Percentiles rank a stretch among this genome's conserved stretches.
These are phyloP conservation scores for Kitagawia praeruptora DNA, from an alignment of 129 eudicot genomes.

Conservation along the genomic window DNA sequence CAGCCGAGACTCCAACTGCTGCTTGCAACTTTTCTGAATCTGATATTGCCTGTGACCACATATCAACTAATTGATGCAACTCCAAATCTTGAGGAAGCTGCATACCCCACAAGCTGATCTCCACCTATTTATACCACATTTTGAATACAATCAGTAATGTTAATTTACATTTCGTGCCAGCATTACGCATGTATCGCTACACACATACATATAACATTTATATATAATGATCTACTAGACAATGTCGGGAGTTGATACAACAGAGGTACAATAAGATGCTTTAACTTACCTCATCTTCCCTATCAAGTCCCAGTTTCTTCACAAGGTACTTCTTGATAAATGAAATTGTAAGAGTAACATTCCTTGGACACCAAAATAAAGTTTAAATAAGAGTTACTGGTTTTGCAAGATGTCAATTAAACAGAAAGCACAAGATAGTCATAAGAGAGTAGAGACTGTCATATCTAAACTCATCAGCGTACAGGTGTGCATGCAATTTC, in stretches of 20 bases:
- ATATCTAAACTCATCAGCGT: background rate
- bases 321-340: constrained; percentile 34
- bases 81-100: background rate
- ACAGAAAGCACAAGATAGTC: background rate
- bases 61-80: background rate
- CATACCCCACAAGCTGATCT: constrained; percentile 4
- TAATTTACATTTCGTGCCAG: background rate
- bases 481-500: background rate
- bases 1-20: constrained; percentile 4
- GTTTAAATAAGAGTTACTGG: background rate
- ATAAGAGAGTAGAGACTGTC: background rate
- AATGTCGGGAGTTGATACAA: background rate
- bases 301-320: constrained; percentile 24
- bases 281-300: constrained; percentile 41
- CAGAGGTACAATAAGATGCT: background rate
- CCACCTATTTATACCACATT: background rate
- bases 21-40: background rate
- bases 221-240: background rate
- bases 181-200: background rate
- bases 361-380: constrained; percentile 20
- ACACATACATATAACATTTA: background rate
- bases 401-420: background rate
- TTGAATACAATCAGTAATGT: background rate
- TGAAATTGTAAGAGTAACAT: constrained; percentile 26
- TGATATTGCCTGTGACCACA: background rate